phyloP scores from a whole-genome alignment of 768 basidiomycete species.

The Suillus occidentalis region DNA sequence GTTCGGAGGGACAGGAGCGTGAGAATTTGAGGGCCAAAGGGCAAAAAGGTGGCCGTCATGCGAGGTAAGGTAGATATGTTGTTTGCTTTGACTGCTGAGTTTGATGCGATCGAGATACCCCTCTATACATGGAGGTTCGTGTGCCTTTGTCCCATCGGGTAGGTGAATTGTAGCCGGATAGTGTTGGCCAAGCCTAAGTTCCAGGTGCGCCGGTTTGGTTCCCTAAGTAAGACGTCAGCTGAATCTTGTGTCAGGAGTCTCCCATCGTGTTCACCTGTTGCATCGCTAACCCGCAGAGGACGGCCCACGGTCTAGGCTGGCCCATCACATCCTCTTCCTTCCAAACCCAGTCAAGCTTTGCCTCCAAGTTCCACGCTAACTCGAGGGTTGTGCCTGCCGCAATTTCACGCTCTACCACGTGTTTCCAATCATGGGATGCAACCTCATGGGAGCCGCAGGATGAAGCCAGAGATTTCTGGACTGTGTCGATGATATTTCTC shows the following conservation, averaged over 20 bases:
- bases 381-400: slow-evolving; percentile 58
- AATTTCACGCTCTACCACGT: slow-evolving; percentile 54
- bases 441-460: slow-evolving; percentile 27
- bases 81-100: slow-evolving; percentile 54
- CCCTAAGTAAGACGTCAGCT: slow-evolving; percentile 29
- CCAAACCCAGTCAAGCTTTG: slow-evolving; percentile 86
- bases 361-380: slow-evolving; percentile 76
- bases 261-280: slow-evolving; percentile 53
- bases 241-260: slow-evolving; percentile 4
- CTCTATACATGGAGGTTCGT: slow-evolving; percentile 82
- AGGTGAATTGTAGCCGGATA: slow-evolving; percentile 47
- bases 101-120: slow-evolving; percentile 80
- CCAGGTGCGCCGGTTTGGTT: slow-evolving; percentile 52
- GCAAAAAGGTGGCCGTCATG: slow-evolving; percentile 77
- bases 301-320: slow-evolving; percentile 62
- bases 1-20: slow-evolving; percentile 73
- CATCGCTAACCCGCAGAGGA: slow-evolving; percentile 75
- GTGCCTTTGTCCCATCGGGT: slow-evolving; percentile 42
- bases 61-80: slow-evolving; percentile 66
- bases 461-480: slow-evolving; percentile 53
- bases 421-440: slow-evolving; percentile 53
- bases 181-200: slow-evolving; percentile 77
- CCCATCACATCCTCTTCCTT: slow-evolving; percentile 66
- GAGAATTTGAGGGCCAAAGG: slow-evolving; percentile 47
- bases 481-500: slow-evolving; percentile 61